Percentiles rank a stretch among this genome's conserved stretches.
These are phyloP conservation scores for Ormosia semicastrata DNA, from an alignment of 306 rosid species.

Conservation along the genomic window DNA sequence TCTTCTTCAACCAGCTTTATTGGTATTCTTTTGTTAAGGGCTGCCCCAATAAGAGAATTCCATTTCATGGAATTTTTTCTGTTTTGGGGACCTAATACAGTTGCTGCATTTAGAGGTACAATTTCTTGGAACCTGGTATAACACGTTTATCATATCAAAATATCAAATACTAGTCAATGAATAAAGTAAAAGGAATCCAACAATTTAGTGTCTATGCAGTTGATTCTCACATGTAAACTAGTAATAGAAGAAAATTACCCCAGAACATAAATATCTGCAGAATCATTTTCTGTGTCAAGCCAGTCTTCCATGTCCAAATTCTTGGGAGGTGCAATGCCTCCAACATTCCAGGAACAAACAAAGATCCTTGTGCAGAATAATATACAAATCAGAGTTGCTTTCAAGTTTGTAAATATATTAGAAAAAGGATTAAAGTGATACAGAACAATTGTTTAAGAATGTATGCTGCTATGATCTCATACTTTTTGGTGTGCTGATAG, in stretches of 20 bases:
- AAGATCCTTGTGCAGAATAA: conserved; percentile 52
- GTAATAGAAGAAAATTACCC: conserved; percentile 54
- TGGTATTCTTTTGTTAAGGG: conserved; percentile 50
- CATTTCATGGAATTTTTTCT: conserved; percentile 49
- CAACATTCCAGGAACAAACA: conserved; percentile 91
- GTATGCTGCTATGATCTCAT: not conserved
- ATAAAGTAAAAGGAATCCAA: not conserved
- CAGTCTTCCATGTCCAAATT: conserved; percentile 65
- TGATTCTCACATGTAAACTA: not conserved
- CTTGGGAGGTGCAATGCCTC: conserved; percentile 72
- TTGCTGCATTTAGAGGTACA: conserved; percentile 80
- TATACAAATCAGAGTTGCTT: conserved; percentile 17
- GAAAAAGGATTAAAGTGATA: conserved; percentile 1
- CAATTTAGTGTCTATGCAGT: not conserved
- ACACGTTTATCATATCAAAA: not conserved
- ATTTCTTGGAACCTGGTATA: conserved; percentile 77
- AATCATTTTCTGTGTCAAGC: conserved; percentile 47
- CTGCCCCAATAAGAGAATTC: conserved; percentile 61
- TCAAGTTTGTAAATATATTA: not conserved
- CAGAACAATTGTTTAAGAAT: not conserved
- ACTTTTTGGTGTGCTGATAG: conserved; percentile 46
- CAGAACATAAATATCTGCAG: conserved; percentile 71
- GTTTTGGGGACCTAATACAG: conserved; percentile 60
- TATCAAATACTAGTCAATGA: not conserved
- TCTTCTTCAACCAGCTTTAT: conserved; percentile 20